These are phyloP conservation scores for Westerdykella ornata DNA, from an alignment of 2,329 filamentous ascomycete species.

Conservation along the genomic window DNA sequence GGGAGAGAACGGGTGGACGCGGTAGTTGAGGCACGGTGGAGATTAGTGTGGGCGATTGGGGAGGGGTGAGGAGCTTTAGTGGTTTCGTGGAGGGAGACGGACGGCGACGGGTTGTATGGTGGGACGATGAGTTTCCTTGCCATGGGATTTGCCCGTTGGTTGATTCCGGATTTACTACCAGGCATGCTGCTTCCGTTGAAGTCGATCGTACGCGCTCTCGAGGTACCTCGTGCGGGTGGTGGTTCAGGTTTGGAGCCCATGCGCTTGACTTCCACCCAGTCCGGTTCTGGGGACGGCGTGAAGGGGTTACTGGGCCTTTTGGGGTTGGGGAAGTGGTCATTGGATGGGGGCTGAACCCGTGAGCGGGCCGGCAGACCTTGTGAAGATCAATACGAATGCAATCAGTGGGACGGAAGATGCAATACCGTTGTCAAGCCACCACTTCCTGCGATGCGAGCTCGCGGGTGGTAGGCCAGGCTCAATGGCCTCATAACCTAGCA, in stretches of 20 bases:
- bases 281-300: conserved; percentile 62
- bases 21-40: conserved; percentile 18
- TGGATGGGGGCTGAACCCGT: conserved; percentile 58
- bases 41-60: conserved; percentile 3
- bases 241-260: conserved; percentile 24
- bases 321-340: conserved; percentile 61
- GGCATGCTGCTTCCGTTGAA: conserved; percentile 17
- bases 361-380: conserved; percentile 67
- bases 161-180: conserved; percentile 2
- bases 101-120: conserved; percentile 17
- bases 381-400: conserved; percentile 19
- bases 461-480: conserved; percentile 65
- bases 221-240: conserved; percentile 27
- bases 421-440: conserved; percentile 59
- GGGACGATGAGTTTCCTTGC: conserved; percentile 30
- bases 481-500: conserved; percentile 74
- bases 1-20: conserved; percentile 31
- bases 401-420: conserved; percentile 46
- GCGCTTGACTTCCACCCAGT: conserved; percentile 62
- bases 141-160: conserved; percentile 4
- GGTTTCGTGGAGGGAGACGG: conserved; percentile 14
- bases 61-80: conserved; percentile 14
- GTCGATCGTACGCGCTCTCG: conserved; percentile 25
- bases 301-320: conserved; percentile 77
- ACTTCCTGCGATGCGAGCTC: conserved; percentile 56